These are phyloP conservation scores for Metschnikowia shivogae DNA, from an alignment of 805 yeast species.

Conservation along the genomic window DNA sequence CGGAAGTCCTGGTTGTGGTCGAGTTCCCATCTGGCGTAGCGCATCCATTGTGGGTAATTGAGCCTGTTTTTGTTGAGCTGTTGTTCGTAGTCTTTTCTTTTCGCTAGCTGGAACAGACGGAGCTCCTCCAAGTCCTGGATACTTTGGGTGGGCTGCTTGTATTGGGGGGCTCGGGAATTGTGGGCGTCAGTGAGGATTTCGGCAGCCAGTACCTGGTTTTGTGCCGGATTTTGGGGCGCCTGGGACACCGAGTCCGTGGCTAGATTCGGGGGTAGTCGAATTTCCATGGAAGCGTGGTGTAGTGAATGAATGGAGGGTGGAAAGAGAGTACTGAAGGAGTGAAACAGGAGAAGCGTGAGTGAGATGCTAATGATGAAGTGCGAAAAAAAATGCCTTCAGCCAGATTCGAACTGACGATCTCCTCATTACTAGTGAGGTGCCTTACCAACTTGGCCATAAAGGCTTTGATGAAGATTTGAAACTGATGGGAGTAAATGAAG, in stretches of 20 bases:
- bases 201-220: constrained; percentile 59
- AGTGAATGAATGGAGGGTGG: neutral
- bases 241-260: constrained; percentile 4
- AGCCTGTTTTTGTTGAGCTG: constrained; percentile 82
- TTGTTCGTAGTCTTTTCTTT: constrained; percentile 78
- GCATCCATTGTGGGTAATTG: constrained; percentile 82
- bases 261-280: constrained; percentile 14
- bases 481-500: neutral
- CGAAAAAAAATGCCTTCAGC: constrained; percentile 17
- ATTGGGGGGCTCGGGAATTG: constrained; percentile 39
- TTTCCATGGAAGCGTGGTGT: too few species aligned
- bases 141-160: constrained; percentile 42
- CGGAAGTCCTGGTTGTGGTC: constrained; percentile 68
- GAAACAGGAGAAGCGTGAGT: neutral
- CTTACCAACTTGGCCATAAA: constrained; percentile 21
- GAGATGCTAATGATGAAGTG: neutral
- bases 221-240: constrained; percentile 26
- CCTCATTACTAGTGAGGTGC: too few species aligned
- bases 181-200: constrained; percentile 61
- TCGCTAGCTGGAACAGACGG: constrained; percentile 67
- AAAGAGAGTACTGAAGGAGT: neutral
- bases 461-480: constrained; percentile 3
- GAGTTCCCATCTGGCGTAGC: constrained; percentile 86
- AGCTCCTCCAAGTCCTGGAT: constrained; percentile 78
- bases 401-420: constrained; percentile 8